Evolutionary conservation across 805 yeast genomes (phyloP).

Genomic region (Schwanniomyces pseudopolymorphus): DNA sequence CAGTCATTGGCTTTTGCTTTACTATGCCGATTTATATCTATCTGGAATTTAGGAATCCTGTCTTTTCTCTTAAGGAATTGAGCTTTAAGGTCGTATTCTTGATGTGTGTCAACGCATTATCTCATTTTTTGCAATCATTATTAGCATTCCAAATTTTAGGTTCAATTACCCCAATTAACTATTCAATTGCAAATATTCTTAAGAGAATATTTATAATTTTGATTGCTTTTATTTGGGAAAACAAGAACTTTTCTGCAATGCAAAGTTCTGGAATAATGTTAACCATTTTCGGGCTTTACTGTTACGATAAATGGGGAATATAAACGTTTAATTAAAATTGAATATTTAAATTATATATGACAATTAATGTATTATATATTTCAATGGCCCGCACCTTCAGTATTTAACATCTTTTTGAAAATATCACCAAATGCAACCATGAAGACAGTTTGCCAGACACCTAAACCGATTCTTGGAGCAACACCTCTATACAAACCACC

Average conservation of each 20-base stretch:
- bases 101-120: slow-evolving; percentile 59
- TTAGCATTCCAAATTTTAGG: slow-evolving; percentile 78
- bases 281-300: slow-evolving; percentile 40
- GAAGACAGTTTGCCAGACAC: slow-evolving; percentile 97
- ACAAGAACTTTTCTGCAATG: slow-evolving; percentile 18
- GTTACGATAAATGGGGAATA: slow-evolving; percentile 44
- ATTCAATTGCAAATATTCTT: slow-evolving; percentile 75
- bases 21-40: slow-evolving; percentile 68
- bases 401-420: slow-evolving; percentile 40
- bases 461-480: slow-evolving; percentile 93
- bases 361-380: slow-evolving; percentile 3
- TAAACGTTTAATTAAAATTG: not conserved
- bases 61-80: slow-evolving; percentile 31
- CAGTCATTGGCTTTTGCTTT: slow-evolving; percentile 62
- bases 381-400: slow-evolving; percentile 40
- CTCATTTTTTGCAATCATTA: slow-evolving; percentile 72
- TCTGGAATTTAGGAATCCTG: slow-evolving; percentile 45
- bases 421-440: slow-evolving; percentile 98
- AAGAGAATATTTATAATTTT: slow-evolving; percentile 71
- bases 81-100: slow-evolving; percentile 30
- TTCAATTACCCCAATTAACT: slow-evolving; percentile 68
- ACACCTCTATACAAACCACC: slow-evolving; percentile 95
- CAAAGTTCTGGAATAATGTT: slow-evolving; percentile 36
- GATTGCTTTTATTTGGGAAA: slow-evolving; percentile 64
- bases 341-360: not conserved